Conservation (phyloP, 1,139 yeast species). For the Taiozyma onychis region DNA sequence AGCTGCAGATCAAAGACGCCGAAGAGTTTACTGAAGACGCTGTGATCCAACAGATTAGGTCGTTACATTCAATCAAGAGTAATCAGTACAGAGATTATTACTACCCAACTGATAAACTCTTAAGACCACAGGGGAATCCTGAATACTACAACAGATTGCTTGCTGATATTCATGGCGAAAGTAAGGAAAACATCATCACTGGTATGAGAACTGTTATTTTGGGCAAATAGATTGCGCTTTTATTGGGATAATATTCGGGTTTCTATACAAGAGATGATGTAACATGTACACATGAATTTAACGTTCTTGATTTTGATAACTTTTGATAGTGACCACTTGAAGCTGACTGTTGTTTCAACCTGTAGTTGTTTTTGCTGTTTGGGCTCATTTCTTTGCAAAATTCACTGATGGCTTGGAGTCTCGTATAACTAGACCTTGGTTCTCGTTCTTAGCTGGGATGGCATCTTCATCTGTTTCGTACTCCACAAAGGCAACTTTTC, state of each 20-base stretch:
- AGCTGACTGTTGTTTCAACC: background rate
- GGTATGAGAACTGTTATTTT: constrained; percentile 66
- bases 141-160: constrained; percentile 66
- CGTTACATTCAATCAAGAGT: constrained; percentile 52
- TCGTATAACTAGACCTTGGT: constrained; percentile 32
- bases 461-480: constrained; percentile 54
- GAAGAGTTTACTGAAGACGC: constrained; percentile 42
- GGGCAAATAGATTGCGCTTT: constrained; percentile 44
- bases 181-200: constrained; percentile 56
- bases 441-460: constrained; percentile 33
- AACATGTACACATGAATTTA: background rate
- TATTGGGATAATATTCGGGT: background rate
- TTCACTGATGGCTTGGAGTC: constrained; percentile 35
- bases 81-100: constrained; percentile 63
- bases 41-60: constrained; percentile 52
- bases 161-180: constrained; percentile 68
- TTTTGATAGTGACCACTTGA: background rate
- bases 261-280: background rate
- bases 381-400: constrained; percentile 42
- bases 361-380: background rate
- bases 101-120: constrained; percentile 57
- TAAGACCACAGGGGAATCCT: constrained; percentile 80
- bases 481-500: constrained; percentile 78
- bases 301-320: background rate
- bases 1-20: constrained; percentile 30